Evolutionary conservation across 2,329 filamentous ascomycete species (phyloP).

Genomic region (Fusarium azukiicola): DNA sequence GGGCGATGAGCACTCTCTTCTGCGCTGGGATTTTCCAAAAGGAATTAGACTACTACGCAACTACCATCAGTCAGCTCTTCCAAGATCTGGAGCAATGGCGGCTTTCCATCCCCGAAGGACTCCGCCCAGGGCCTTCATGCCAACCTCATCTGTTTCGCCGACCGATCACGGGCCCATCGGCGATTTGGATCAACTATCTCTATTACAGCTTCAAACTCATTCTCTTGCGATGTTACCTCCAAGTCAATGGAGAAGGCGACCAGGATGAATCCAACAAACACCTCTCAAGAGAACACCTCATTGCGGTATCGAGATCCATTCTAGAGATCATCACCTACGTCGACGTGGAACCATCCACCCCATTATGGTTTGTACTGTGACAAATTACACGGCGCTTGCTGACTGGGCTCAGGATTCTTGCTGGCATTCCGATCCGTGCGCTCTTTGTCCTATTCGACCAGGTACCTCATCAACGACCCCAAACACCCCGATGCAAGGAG

Average conservation of each 20-base stretch:
- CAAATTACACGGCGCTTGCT: not conserved
- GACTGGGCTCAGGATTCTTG: constrained; percentile 40
- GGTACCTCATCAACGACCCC: constrained; percentile 45
- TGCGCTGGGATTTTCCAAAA: constrained; percentile 41
- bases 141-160: constrained; percentile 24
- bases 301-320: constrained; percentile 39
- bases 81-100: constrained; percentile 46
- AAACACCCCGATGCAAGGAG: constrained; percentile 37
- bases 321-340: constrained; percentile 47
- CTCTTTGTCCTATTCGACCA: constrained; percentile 50
- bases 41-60: constrained; percentile 23
- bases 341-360: constrained; percentile 47
- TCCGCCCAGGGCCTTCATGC: constrained; percentile 4
- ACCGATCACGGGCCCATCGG: constrained; percentile 27
- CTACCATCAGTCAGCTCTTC: constrained; percentile 32
- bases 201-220: constrained; percentile 47
- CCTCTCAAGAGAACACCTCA: constrained; percentile 26
- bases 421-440: constrained; percentile 45
- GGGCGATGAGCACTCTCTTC: constrained; percentile 40
- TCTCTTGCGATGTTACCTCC: constrained; percentile 37
- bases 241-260: constrained; percentile 4
- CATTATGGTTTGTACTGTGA: constrained; percentile 39
- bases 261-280: not conserved
- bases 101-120: constrained; percentile 33
- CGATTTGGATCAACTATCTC: constrained; percentile 46